Conservation (phyloP, 805 yeast species). For the Henningerozyma blattae region DNA sequence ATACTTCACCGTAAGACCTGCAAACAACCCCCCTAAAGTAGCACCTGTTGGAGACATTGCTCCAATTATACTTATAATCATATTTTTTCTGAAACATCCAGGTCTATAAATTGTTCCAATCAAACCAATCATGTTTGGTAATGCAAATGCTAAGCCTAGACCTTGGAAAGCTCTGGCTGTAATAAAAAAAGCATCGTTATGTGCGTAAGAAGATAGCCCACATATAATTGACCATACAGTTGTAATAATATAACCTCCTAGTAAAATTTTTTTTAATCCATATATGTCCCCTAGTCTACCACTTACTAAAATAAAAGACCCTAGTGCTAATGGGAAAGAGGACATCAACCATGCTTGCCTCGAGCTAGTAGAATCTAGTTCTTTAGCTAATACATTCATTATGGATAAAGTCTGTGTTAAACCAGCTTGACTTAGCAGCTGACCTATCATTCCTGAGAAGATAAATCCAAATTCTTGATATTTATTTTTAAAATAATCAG, state of each 20-base stretch:
- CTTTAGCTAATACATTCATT: slow-evolving; percentile 24
- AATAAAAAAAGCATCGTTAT: slow-evolving; percentile 37
- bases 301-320: slow-evolving; percentile 56
- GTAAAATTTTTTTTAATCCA: slow-evolving; percentile 45
- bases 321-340: slow-evolving; percentile 56
- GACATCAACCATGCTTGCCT: slow-evolving; percentile 57
- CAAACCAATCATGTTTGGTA: slow-evolving; percentile 51
- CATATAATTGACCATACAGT: slow-evolving; percentile 46
- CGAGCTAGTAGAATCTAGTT: slow-evolving; percentile 22
- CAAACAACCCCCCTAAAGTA: slow-evolving; percentile 38
- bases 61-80: slow-evolving; percentile 43
- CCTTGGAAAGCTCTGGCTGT: slow-evolving; percentile 49
- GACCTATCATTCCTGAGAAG: slow-evolving; percentile 24
- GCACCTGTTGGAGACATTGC: slow-evolving; percentile 56
- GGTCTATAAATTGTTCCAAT: slow-evolving; percentile 34
- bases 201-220: slow-evolving; percentile 43
- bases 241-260: slow-evolving; percentile 45
- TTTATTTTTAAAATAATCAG: neutral
- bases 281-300: slow-evolving; percentile 65
- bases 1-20: slow-evolving; percentile 30
- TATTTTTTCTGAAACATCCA: slow-evolving; percentile 34
- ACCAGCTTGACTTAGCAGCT: slow-evolving; percentile 31
- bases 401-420: slow-evolving; percentile 28
- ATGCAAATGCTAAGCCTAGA: slow-evolving; percentile 42
- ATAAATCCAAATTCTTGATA: slow-evolving; percentile 20